These are phyloP conservation scores for Rehmannia glutinosa DNA, from an alignment of 257 asterid species.

Conservation along the genomic window DNA sequence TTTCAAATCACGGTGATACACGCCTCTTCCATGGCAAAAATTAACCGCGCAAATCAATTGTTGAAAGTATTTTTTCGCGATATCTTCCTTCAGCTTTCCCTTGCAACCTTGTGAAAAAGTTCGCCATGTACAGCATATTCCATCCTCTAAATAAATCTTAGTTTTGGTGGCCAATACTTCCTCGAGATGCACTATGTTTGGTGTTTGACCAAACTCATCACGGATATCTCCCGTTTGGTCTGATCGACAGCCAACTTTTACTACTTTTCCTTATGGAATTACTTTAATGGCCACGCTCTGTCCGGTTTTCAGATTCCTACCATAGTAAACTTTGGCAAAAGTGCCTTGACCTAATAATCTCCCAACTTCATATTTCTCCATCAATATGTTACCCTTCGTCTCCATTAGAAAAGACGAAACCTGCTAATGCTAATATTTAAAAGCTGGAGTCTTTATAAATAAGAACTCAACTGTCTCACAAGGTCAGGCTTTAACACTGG, in stretches of 20 bases:
- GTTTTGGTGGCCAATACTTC: slow-evolving; percentile 84
- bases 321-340: slow-evolving; percentile 79
- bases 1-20: slow-evolving; percentile 77
- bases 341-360: slow-evolving; percentile 80
- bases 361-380: slow-evolving; percentile 76
- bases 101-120: slow-evolving; percentile 64
- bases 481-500: slow-evolving; percentile 22
- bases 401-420: slow-evolving; percentile 34
- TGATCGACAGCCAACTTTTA: slow-evolving; percentile 60
- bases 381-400: slow-evolving; percentile 49
- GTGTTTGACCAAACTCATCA: slow-evolving; percentile 66
- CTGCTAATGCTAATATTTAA: slow-evolving; percentile 12
- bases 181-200: slow-evolving; percentile 49
- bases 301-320: slow-evolving; percentile 54
- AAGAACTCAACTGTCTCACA: slow-evolving; percentile 26
- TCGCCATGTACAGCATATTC: slow-evolving; percentile 84
- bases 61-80: slow-evolving; percentile 62
- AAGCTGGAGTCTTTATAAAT: slow-evolving; percentile 19
- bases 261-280: slow-evolving; percentile 66
- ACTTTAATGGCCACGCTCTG: slow-evolving; percentile 77
- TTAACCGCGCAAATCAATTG: slow-evolving; percentile 56
- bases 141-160: slow-evolving; percentile 63
- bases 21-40: slow-evolving; percentile 66
- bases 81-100: slow-evolving; percentile 64
- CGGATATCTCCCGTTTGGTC: slow-evolving; percentile 70